Evolutionary conservation across 345 rosid species (phyloP), one percentile per base, ranked within the genome.

Genomic region (Rhodamnia argentea): DNA sequence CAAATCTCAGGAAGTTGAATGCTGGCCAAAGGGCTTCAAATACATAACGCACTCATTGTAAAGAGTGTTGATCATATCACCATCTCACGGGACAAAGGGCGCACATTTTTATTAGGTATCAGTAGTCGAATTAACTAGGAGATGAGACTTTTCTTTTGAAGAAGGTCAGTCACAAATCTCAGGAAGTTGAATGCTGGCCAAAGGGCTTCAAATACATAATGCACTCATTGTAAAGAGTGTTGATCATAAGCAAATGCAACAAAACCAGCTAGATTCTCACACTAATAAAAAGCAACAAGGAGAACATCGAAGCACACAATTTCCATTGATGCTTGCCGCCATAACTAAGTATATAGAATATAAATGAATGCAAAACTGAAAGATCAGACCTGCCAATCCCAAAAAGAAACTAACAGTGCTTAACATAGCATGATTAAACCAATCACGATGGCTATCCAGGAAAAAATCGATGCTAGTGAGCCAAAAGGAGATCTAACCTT

Each of bases 401-500:
- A 32, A 70, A 32, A 70, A 32, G 24, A 32, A 70, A 18, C 76
- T 70, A 70, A 18, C 44, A 70, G 16, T 70, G 78, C 78, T 32
- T 70, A 18, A 32, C 24, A 70, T 18, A 29, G 14, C 27, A 62
- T 83, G 27, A 26, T 84, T 6, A 22, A 47, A 8, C 60, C 32
- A 70, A 18, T 27, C 56, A 10, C 15, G 32, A 51, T 18, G 83
- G 57, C 32, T 64, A 22, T 16, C 51, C 76, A 27, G 83, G 58
- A 54, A 23, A 59, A 62, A 40, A 54, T 2, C 6, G 47, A 24
- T 1, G 50, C 26, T 23, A 13, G 81, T 44, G 50, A 62, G 22
- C 78, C 85, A 76, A 52, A 70, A 42, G 37, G 55, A 52, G 55
- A 84, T 51, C 91, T 84, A 85, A 95, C 99, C 99, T 92, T 85